Evolutionary conservation across 2,329 filamentous ascomycete species (phyloP).

Genomic region (Diaporthe caulivora): DNA sequence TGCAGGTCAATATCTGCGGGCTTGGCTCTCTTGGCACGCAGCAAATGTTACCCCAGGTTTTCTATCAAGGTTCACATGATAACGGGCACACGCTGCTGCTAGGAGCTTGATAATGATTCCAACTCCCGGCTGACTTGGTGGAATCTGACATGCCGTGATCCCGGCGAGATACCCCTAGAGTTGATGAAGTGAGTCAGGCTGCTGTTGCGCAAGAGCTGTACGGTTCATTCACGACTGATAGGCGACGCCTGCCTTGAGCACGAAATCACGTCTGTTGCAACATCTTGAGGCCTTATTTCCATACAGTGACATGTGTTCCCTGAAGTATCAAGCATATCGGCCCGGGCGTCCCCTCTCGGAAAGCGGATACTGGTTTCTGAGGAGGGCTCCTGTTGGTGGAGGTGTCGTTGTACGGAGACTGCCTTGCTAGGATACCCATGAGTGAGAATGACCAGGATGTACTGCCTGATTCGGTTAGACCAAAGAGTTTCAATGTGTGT

Average conservation of each 20-base stretch:
- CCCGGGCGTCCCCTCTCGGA: background rate
- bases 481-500: background rate
- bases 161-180: background rate
- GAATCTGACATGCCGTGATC: background rate
- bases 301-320: no score
- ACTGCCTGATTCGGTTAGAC: background rate
- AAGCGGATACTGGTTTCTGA: background rate
- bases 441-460: background rate
- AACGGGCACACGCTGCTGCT: background rate
- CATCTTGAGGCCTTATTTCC: background rate
- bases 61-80: conserved; percentile 27
- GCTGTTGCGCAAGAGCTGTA: background rate
- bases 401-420: background rate
- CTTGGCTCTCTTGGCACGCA: conserved; percentile 28
- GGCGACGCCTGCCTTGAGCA: background rate
- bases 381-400: background rate
- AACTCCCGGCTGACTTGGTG: background rate
- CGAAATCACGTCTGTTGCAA: background rate
- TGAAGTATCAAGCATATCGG: background rate
- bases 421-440: conserved; percentile 14
- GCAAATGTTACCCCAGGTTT: conserved; percentile 24
- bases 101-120: background rate
- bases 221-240: background rate
- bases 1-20: conserved; percentile 1
- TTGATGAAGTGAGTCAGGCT: background rate